Percentiles rank a stretch among this genome's conserved stretches.
These are phyloP conservation scores for Candida fluviatilis DNA, from an alignment of 805 yeast species.

Conservation along the genomic window DNA sequence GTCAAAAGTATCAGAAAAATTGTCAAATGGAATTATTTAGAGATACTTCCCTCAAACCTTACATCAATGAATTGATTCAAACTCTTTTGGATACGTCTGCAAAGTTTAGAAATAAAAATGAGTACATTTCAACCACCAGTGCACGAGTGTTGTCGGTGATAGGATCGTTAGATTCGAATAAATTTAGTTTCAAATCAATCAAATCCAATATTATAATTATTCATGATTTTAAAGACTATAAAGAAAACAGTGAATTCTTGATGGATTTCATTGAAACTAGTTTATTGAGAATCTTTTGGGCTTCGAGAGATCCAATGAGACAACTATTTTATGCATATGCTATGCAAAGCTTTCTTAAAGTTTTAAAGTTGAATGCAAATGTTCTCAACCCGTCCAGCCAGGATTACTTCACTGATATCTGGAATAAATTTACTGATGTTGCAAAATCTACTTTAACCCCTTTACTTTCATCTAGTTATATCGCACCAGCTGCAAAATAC, in stretches of 20 bases:
- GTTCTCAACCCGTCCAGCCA: constrained; percentile 16
- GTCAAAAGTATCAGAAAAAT: constrained; percentile 46
- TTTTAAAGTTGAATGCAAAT: constrained; percentile 44
- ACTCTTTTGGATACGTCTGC: constrained; percentile 55
- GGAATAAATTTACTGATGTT: constrained; percentile 62
- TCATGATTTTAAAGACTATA: constrained; percentile 56
- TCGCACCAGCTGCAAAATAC: constrained; percentile 50
- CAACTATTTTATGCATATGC: constrained; percentile 84
- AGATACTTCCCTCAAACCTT: constrained; percentile 21
- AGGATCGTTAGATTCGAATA: constrained; percentile 71
- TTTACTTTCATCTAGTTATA: constrained; percentile 67
- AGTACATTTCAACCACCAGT: constrained; percentile 52
- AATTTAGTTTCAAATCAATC: constrained; percentile 42
- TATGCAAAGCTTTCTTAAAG: constrained; percentile 79
- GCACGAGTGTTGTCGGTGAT: constrained; percentile 69
- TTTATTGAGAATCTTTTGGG: constrained; percentile 83
- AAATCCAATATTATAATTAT: constrained; percentile 46
- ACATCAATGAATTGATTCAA: constrained; percentile 45
- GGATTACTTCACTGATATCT: constrained; percentile 29
- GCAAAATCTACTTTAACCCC: constrained; percentile 76
- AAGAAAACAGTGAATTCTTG: constrained; percentile 64
- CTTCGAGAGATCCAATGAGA: constrained; percentile 79
- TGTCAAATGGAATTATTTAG: constrained; percentile 42
- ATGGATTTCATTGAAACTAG: constrained; percentile 59
- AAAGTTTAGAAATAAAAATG: constrained; percentile 46